These are phyloP conservation scores for Colletotrichum camelliae DNA, from an alignment of 2,329 filamentous ascomycete species.

Conservation along the genomic window DNA sequence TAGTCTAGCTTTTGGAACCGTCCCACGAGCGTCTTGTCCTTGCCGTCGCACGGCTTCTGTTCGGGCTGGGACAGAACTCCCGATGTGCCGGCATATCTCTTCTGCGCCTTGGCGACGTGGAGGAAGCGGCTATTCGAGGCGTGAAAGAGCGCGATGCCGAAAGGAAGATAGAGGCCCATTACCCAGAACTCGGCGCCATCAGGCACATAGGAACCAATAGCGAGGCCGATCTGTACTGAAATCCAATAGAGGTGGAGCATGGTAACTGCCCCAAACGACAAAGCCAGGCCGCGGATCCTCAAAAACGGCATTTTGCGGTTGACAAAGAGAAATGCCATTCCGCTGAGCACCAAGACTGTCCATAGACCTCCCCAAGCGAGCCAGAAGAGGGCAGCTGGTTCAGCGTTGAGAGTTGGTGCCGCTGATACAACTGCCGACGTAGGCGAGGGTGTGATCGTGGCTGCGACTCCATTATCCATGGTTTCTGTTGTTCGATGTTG, in stretches of 20 bases:
- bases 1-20: conserved; percentile 48
- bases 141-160: conserved; percentile 70
- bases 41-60: conserved; percentile 18
- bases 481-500: not conserved
- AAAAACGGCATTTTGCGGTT: conserved; percentile 46
- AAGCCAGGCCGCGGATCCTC: conserved; percentile 35
- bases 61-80: conserved; percentile 18
- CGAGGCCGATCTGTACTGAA: conserved; percentile 43
- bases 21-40: conserved; percentile 33
- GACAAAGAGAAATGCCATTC: conserved; percentile 45
- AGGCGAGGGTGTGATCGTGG: not conserved
- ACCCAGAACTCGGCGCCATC: conserved; percentile 67
- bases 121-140: conserved; percentile 67
- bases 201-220: conserved; percentile 46
- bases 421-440: not conserved
- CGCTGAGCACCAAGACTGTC: conserved; percentile 42
- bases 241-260: conserved; percentile 49
- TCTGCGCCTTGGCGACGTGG: conserved; percentile 61
- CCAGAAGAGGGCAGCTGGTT: conserved; percentile 47
- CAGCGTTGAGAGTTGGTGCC: conserved; percentile 25
- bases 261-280: conserved; percentile 37
- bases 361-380: conserved; percentile 40
- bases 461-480: not conserved
- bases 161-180: conserved; percentile 69
- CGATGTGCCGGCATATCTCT: conserved; percentile 22